Evolutionary conservation across 192 early-diverging fungal genomes (phyloP), one percentile per base, ranked within the genome.

Genomic region (Coemansia sp.): DNA sequence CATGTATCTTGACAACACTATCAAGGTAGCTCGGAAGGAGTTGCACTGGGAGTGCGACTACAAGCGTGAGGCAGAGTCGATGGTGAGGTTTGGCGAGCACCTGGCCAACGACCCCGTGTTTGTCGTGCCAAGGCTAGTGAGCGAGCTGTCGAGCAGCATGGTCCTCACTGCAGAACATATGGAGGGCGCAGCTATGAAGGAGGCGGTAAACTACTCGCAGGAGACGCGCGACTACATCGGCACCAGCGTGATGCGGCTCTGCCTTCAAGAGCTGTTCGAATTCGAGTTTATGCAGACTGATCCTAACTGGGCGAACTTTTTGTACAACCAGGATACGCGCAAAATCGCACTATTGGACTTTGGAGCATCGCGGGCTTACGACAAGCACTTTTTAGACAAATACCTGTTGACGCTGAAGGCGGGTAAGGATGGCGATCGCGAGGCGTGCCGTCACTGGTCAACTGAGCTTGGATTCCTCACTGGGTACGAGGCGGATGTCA

Each of bases 281-380:
- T 98, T 94, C 78, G 85, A 89, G 65, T 97, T 92, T 76, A 99
- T 99, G 97, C 97, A 99, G 78, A 99, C 97, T 6, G 97, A 99
- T 78, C 97, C 97, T 2, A 99, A 99, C 75, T 99, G 97, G 97
- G 89, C 92, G 59, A 99, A 99, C 77, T 99, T 99, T 74, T 79
- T 99, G 60, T 99, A 95, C 72, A 90, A 95, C 66, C 69, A 59
- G 3, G 37, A 42, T 5, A 87, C 85, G 10, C 81, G 85, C 53
- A 92, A 88, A 78, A 89, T 99, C 52, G 88, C 91, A 37, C 73
- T 99, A 74, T 75, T 99, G 39, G 97, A 99, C 76, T 99, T 99
- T 86, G 97, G 97, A 21, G 93, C 97, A 3, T 91, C 92, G 26
- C 86, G 96, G 30, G 88, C 87, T 50, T 99, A 94, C 71, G 81